Evolutionary conservation across 129 eudicot species (phyloP).

Genomic region (Escallonia herrerae): DNA sequence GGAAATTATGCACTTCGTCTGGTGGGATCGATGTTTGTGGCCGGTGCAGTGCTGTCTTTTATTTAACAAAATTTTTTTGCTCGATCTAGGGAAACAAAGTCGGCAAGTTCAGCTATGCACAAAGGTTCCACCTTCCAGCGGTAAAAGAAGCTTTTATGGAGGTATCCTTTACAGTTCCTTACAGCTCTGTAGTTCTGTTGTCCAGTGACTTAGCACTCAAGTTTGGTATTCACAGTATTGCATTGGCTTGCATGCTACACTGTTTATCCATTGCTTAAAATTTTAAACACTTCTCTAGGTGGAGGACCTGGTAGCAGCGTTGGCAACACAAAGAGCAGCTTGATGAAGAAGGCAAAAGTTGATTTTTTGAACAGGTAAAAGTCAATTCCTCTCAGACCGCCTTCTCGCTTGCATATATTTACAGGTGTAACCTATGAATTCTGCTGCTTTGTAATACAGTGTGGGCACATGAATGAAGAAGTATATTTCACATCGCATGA

Average conservation of each 20-base stretch:
- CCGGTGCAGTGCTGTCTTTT: no score
- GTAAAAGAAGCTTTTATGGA: constrained; percentile 59
- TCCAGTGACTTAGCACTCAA: constrained; percentile 1
- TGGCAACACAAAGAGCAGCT: constrained; percentile 64
- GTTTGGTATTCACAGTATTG: not conserved
- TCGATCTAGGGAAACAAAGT: constrained; percentile 53
- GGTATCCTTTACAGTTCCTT: constrained; percentile 30
- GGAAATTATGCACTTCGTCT: no score
- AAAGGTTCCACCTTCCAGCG: constrained; percentile 82
- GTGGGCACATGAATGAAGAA: no score
- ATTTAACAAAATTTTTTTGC: no score
- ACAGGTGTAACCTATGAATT: no score
- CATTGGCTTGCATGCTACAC: constrained; percentile 2
- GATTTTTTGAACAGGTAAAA: constrained; percentile 68
- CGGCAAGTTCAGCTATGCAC: constrained; percentile 67
- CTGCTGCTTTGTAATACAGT: no score
- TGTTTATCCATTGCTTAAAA: not conserved
- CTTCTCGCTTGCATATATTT: no score
- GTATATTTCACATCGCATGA: no score
- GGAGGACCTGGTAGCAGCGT: constrained; percentile 43
- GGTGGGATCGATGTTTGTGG: no score
- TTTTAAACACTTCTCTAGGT: constrained; percentile 10
- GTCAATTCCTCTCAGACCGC: no score
- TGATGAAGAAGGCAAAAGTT: constrained; percentile 79
- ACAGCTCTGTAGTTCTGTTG: not conserved